phyloP scores from a whole-genome alignment of 371 early-diverging fungal genomes.

The Sporodiniella umbellata region DNA sequence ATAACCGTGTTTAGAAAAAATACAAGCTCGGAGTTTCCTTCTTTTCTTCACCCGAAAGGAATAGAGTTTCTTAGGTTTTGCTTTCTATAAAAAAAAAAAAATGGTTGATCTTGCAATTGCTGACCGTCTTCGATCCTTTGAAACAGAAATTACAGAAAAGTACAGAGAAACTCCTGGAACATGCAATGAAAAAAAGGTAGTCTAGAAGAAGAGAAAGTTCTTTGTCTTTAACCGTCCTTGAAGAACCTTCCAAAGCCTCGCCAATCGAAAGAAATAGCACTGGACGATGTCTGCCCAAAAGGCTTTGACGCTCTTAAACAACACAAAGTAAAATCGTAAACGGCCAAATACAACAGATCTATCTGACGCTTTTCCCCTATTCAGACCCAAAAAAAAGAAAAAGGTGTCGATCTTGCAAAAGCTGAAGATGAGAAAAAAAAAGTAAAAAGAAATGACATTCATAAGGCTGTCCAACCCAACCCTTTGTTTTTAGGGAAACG shows the following conservation, averaged over 20 bases:
- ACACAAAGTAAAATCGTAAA: not conserved
- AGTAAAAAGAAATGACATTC: conserved; percentile 36
- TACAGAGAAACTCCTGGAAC: conserved; percentile 22
- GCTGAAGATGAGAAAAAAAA: conserved; percentile 63
- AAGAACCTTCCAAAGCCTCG: conserved; percentile 19
- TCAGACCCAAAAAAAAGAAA: not conserved
- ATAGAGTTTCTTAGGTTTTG: too few species aligned
- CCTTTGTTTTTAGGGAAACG: conserved; percentile 64
- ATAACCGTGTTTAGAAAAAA: too few species aligned
- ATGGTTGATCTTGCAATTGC: too few species aligned
- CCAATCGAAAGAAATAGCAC: conserved; percentile 5
- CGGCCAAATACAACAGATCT: too few species aligned
- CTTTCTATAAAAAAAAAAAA: too few species aligned
- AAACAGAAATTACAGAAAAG: too few species aligned
- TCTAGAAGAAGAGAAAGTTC: too few species aligned
- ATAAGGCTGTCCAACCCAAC: too few species aligned
- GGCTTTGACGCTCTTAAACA: conserved; percentile 6
- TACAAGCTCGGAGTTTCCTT: too few species aligned
- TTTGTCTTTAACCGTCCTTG: too few species aligned
- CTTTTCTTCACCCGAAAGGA: too few species aligned
- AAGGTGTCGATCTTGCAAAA: conserved; percentile 22
- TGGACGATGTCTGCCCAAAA: conserved; percentile 13
- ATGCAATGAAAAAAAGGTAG: conserved; percentile 12
- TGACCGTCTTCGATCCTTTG: too few species aligned
- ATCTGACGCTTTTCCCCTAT: not conserved